phyloP scores from a whole-genome alignment of 305 asterid species.

The Salvia sclarea region DNA sequence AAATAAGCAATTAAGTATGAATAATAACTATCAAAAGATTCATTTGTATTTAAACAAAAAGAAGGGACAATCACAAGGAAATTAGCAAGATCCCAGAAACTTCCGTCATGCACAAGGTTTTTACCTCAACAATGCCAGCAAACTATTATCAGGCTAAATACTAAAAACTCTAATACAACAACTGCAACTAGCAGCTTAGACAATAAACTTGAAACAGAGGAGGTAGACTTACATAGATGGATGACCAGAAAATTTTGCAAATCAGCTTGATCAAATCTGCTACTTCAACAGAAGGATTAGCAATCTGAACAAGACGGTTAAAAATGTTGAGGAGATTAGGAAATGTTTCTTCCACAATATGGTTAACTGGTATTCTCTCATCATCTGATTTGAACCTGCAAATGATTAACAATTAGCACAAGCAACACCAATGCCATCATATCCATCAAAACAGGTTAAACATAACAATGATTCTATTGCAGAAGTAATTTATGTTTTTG shows the following conservation, averaged over 20 bases:
- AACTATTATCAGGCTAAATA: conserved; percentile 5
- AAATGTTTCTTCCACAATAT: conserved; percentile 90
- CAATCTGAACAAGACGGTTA: conserved; percentile 77
- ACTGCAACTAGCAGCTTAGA: conserved; percentile 12
- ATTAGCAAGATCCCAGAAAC: background rate
- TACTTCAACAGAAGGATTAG: conserved; percentile 79
- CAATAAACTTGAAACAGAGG: conserved; percentile 12
- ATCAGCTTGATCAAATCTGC: conserved; percentile 95
- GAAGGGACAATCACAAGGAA: background rate
- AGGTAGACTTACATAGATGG: conserved; percentile 71
- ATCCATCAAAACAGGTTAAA: background rate
- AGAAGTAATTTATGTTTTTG: background rate
- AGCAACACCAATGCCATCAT: conserved; percentile 15
- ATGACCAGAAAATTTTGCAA: conserved; percentile 99
- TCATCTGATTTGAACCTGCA: conserved; percentile 98
- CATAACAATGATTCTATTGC: background rate
- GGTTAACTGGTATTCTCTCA: conserved; percentile 83
- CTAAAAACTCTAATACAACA: conserved; percentile 7
- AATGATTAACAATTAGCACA: conserved; percentile 29
- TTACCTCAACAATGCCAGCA: conserved; percentile 3
- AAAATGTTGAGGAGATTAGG: conserved; percentile 82
- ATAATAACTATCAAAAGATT: background rate
- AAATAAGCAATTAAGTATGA: background rate
- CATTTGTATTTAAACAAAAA: background rate
- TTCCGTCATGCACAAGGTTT: conserved; percentile 5